Base-by-base conservation (phyloP, 768 basidiomycete species). In the Pisolithus tinctorius region DNA sequence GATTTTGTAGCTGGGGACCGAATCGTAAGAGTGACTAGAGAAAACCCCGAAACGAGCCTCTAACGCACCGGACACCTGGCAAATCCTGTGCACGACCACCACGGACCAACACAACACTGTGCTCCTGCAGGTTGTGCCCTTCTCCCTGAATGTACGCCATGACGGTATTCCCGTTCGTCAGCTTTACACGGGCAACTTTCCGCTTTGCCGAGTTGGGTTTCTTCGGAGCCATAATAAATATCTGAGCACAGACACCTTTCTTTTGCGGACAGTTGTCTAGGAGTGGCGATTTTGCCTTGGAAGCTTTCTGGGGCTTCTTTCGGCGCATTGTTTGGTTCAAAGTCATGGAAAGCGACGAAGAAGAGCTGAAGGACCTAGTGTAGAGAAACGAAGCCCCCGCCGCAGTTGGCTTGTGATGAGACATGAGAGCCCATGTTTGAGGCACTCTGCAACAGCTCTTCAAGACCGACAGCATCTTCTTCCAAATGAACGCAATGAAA, bases 161-260 rank as follows among this genome's bases (percentile, higher is more conserved):
- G 55, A 93, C 77, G 40, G 83, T 84, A 67, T 88, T 85, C 46
- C 96, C 96, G 11, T 85, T 93, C 20, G 85, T 80, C 50, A 99
- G 75, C 73, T 95, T 95, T 58, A 99, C 85, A 60, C 90, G 80
- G 41, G 93, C 93, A 51, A 98, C 91, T 73, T 97, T 98, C 54
- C 96, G 90, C 64, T 96, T 93, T 36, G 94, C 94, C 10, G 95
- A 98, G 70, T 99, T 99, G 56, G 96, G 96, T 65, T 99, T 99
- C 76, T 93, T 96, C 23, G 96, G 96, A 60, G 84, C 89, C 57
- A 79, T 81, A 48, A 83, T 89, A 58, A 84, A 81, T 38, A 92
- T 76, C 56, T 84, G 82, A 38, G 86, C 81, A 67, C 90, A 90
- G 54, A 99, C 93, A 44, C 90, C 96, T 64, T 96, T 96, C 61